These are phyloP conservation scores for Phytopythium mirpurense DNA, from an alignment of 352 stramenopile species.

Conservation along the genomic window DNA sequence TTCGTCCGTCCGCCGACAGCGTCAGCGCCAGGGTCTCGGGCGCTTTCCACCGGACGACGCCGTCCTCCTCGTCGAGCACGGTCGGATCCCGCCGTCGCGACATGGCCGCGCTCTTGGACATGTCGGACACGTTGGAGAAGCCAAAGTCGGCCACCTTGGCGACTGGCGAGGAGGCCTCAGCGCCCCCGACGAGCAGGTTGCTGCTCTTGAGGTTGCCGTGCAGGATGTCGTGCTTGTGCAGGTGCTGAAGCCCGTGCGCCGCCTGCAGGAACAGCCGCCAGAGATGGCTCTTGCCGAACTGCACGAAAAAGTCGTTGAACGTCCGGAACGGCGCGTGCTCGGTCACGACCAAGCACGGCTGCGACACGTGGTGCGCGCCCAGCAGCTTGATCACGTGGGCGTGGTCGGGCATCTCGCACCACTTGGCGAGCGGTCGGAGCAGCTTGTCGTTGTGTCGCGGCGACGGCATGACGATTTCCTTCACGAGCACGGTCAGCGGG, in stretches of 20 bases:
- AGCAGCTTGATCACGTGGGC: conserved; percentile 21
- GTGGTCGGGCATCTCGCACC: conserved; percentile 17
- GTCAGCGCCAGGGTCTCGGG: background rate
- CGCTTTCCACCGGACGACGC: background rate
- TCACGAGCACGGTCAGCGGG: background rate
- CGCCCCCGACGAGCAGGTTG: conserved; percentile 17
- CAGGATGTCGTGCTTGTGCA: conserved; percentile 34
- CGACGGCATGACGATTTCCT: background rate
- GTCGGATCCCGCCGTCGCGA: no score
- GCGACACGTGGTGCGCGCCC: conserved; percentile 20
- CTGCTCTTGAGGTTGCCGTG: conserved; percentile 78
- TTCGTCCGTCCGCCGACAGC: background rate
- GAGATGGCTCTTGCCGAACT: background rate
- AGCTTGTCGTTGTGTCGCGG: background rate
- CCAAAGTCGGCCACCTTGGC: conserved; percentile 26
- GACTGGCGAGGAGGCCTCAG: conserved; percentile 2
- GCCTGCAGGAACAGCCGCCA: conserved; percentile 20
- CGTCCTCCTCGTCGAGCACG: background rate
- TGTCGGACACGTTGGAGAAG: background rate
- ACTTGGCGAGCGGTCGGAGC: conserved; percentile 10
- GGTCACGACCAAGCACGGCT: conserved; percentile 18
- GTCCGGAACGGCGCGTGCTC: conserved; percentile 15
- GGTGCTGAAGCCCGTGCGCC: conserved; percentile 38
- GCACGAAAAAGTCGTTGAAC: conserved; percentile 10
- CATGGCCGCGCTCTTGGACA: background rate